Evolutionary conservation across 2,329 filamentous ascomycete species (phyloP).

Genomic region (Apiospora malaysiana): DNA sequence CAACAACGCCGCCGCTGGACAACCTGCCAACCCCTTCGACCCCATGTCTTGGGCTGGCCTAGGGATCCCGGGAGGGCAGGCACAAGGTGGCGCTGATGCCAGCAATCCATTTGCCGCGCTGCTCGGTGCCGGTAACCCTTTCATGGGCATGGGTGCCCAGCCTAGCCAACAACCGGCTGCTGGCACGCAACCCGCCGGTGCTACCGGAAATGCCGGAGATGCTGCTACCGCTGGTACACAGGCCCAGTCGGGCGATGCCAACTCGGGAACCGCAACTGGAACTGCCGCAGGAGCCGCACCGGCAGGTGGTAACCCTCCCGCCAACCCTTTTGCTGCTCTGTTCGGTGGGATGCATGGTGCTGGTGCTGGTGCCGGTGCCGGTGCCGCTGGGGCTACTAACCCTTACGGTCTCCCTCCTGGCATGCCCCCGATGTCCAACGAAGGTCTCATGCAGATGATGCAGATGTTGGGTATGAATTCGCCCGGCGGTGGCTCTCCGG

Average conservation of each 20-base stretch:
- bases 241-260: neutral
- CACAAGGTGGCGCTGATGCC: constrained; percentile 35
- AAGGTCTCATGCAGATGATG: constrained; percentile 61
- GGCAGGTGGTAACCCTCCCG: constrained; percentile 38
- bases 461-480: constrained; percentile 52
- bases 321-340: constrained; percentile 73
- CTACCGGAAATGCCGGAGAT: constrained; percentile 29
- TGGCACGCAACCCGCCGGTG: constrained; percentile 6
- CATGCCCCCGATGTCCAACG: constrained; percentile 55
- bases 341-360: constrained; percentile 48
- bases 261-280: neutral
- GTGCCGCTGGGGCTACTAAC: constrained; percentile 38
- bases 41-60: constrained; percentile 38
- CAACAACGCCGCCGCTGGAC: constrained; percentile 33
- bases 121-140: constrained; percentile 7
- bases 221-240: neutral
- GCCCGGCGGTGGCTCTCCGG: constrained; percentile 48
- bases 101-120: constrained; percentile 45
- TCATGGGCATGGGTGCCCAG: neutral
- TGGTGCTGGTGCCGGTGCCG: constrained; percentile 34
- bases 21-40: constrained; percentile 53
- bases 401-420: constrained; percentile 40
- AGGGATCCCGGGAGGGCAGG: constrained; percentile 37
- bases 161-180: constrained; percentile 4
- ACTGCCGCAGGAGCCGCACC: neutral